These are phyloP conservation scores for Mycena indigotica DNA, from an alignment of 768 basidiomycete species.

Conservation along the genomic window DNA sequence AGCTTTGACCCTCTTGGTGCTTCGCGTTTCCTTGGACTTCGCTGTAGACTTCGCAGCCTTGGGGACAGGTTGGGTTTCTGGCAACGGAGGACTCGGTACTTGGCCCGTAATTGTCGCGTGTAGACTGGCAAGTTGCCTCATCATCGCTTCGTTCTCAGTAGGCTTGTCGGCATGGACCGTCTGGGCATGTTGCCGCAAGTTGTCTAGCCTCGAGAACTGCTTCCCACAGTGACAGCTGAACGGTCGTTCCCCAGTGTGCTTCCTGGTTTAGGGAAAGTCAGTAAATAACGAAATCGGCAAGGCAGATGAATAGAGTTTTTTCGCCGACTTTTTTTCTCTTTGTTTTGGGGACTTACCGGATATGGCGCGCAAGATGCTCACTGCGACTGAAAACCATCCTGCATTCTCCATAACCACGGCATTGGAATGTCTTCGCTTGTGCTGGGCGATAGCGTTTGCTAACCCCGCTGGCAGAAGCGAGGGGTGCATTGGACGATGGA, in stretches of 20 bases:
- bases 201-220: constrained; percentile 95
- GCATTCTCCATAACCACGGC: constrained; percentile 93
- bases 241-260: constrained; percentile 97
- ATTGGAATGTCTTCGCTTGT: constrained; percentile 93
- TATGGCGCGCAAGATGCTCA: constrained; percentile 95
- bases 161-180: constrained; percentile 96
- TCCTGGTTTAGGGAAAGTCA: too few relatives aligned
- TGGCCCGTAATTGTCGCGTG: constrained; percentile 74
- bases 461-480: constrained; percentile 24
- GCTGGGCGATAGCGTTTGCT: constrained; percentile 77
- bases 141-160: constrained; percentile 87
- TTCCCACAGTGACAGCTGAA: constrained; percentile 96
- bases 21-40: background rate
- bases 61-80: background rate
- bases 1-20: constrained; percentile 2
- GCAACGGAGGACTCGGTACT: constrained; percentile 1
- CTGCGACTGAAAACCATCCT: constrained; percentile 95
- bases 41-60: background rate
- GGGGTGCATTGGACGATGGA: background rate
- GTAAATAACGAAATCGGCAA: too few relatives aligned
- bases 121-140: constrained; percentile 83
- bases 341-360: constrained; percentile 61
- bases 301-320: constrained; percentile 9
- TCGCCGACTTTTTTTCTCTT: background rate
- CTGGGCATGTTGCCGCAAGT: constrained; percentile 94